Evolutionary conservation across 2,329 filamentous ascomycete genomes (phyloP).

Genomic region (Thielaviopsis ethacetica): DNA sequence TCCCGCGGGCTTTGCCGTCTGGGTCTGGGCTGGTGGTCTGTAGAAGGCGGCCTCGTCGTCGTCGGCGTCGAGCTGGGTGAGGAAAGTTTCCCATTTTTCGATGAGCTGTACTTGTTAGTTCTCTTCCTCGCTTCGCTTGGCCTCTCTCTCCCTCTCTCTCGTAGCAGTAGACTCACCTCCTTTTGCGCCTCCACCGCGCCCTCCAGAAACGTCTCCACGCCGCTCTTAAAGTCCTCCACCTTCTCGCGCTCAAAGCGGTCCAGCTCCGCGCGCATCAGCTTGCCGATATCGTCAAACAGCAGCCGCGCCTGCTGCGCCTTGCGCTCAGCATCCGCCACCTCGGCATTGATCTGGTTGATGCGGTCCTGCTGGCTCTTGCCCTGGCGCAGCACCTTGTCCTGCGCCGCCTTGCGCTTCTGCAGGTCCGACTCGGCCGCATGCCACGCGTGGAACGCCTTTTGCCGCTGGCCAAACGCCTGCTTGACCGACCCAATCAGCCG

Average conservation of each 20-base stretch:
- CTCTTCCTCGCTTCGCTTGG: no score
- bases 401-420: slow-evolving; percentile 71
- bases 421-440: slow-evolving; percentile 79
- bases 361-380: slow-evolving; percentile 93
- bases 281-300: slow-evolving; percentile 93
- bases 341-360: slow-evolving; percentile 77
- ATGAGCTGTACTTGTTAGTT: slow-evolving; percentile 29
- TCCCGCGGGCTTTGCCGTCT: slow-evolving; percentile 29
- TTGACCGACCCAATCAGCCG: slow-evolving; percentile 91
- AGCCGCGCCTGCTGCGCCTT: slow-evolving; percentile 81
- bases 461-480: slow-evolving; percentile 76
- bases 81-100: slow-evolving; percentile 96
- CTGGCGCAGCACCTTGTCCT: slow-evolving; percentile 90
- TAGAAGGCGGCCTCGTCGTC: slow-evolving; percentile 63
- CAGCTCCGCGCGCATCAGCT: slow-evolving; percentile 77
- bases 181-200: slow-evolving; percentile 96
- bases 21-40: slow-evolving; percentile 41
- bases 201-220: slow-evolving; percentile 93
- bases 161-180: slow-evolving; percentile 65
- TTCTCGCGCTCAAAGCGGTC: slow-evolving; percentile 94
- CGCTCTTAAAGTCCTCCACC: slow-evolving; percentile 97
- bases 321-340: slow-evolving; percentile 87
- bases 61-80: slow-evolving; percentile 88
- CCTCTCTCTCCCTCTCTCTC: no score
- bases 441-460: slow-evolving; percentile 93